These are phyloP conservation scores for Penicillium verhagenii DNA, from an alignment of 495 filamentous ascomycete species.

Conservation along the genomic window DNA sequence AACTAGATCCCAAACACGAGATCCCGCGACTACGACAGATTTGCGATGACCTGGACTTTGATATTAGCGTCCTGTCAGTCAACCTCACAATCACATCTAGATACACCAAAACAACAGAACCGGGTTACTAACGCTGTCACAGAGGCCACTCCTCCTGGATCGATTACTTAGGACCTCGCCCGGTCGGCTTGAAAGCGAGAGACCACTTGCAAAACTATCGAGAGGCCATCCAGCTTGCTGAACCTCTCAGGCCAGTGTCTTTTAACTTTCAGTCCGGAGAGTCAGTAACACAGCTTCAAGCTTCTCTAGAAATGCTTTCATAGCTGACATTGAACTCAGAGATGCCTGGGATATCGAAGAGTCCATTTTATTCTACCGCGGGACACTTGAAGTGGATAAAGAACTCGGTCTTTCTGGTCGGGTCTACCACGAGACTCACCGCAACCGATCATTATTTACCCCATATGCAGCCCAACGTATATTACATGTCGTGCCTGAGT, in stretches of 20 bases:
- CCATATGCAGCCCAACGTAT: constrained; percentile 21
- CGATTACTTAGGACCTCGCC: constrained; percentile 19
- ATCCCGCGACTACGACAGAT: constrained; percentile 17
- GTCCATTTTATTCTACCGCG: constrained; percentile 25
- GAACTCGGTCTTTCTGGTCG: constrained; percentile 24
- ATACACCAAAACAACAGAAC: neutral
- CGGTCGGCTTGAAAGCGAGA: constrained; percentile 15
- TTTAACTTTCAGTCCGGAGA: constrained; percentile 30
- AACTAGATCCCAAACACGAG: constrained; percentile 8
- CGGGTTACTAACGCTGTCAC: neutral
- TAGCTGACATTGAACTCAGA: constrained; percentile 8
- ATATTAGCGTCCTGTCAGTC: constrained; percentile 24
- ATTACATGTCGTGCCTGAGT: constrained; percentile 25
- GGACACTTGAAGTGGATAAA: constrained; percentile 20
- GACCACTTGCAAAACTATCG: constrained; percentile 21
- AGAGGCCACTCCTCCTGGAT: constrained; percentile 25
- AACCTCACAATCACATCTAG: neutral
- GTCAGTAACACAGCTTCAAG: constrained; percentile 2
- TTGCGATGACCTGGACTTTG: constrained; percentile 20
- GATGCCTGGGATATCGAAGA: constrained; percentile 28
- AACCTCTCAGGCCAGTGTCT: constrained; percentile 12
- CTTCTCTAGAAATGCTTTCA: neutral
- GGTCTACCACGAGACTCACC: constrained; percentile 29
- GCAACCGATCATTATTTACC: constrained; percentile 28
- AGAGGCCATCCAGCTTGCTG: constrained; percentile 12